Percentiles rank a stretch among this genome's conserved stretches.
phyloP scores from a whole-genome alignment of 495 filamentous ascomycete species.

The Hyphodiscus hymeniophilus region DNA sequence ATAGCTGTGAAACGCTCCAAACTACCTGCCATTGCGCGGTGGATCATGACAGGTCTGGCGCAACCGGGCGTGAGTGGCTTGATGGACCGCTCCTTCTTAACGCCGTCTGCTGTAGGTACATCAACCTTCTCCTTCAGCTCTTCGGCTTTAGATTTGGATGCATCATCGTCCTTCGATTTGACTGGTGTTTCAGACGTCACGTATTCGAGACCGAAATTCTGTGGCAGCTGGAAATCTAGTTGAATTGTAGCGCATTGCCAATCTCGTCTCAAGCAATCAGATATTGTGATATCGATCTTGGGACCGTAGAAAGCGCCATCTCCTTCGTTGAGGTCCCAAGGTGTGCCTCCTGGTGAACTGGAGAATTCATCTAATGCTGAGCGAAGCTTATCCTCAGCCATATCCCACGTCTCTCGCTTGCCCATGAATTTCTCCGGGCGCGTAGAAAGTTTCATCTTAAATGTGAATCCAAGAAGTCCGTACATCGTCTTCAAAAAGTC shows the following conservation, averaged over 20 bases:
- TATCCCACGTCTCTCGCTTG: conserved; percentile 77
- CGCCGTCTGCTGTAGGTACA: conserved; percentile 2
- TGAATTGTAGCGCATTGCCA: conserved; percentile 96
- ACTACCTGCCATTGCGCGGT: conserved; percentile 87
- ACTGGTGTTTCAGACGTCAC: conserved; percentile 52
- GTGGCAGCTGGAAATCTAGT: conserved; percentile 88
- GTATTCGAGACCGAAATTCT: conserved; percentile 78
- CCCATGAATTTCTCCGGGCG: conserved; percentile 89
- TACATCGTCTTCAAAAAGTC: conserved; percentile 81
- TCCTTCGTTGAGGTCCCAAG: conserved; percentile 85
- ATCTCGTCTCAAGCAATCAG: conserved; percentile 66
- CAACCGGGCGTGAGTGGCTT: conserved; percentile 58
- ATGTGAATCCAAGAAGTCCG: conserved; percentile 86
- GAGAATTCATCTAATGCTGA: conserved; percentile 71
- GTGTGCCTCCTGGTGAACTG: conserved; percentile 40
- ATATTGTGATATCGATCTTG: conserved; percentile 84
- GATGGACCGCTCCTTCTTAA: conserved; percentile 25
- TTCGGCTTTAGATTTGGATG: conserved; percentile 19
- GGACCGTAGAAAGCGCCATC: conserved; percentile 98
- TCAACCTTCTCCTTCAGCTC: conserved; percentile 22
- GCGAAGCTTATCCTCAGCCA: conserved; percentile 71
- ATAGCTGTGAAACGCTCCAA: conserved; percentile 96
- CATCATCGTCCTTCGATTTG: conserved; percentile 32
- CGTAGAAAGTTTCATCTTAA: conserved; percentile 92
- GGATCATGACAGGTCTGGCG: conserved; percentile 92